These are phyloP conservation scores for Tubosaeta sp. DNA, from an alignment of 768 basidiomycete genomes.

Conservation along the genomic window DNA sequence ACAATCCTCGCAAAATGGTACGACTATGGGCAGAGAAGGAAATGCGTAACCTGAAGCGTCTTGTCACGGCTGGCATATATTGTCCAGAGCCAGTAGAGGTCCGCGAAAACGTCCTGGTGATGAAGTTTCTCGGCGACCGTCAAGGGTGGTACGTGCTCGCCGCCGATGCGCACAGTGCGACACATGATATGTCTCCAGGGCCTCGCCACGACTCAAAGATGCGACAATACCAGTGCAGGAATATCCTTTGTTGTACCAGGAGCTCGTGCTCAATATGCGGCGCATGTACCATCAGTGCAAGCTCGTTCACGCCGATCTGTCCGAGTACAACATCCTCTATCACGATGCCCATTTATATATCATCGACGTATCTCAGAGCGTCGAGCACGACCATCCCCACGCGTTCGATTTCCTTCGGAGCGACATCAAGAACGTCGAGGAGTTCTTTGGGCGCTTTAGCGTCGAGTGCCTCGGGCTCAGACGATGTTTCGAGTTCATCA, in stretches of 20 bases:
- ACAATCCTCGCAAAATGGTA: slow-evolving; percentile 98
- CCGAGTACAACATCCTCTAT: slow-evolving; percentile 96
- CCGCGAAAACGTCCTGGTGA: slow-evolving; percentile 93
- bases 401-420: slow-evolving; percentile 94
- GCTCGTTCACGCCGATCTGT: slow-evolving; percentile 96
- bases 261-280: slow-evolving; percentile 76
- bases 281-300: slow-evolving; percentile 87
- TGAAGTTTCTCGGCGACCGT: slow-evolving; percentile 83
- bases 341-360: slow-evolving; percentile 80
- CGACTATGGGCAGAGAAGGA: slow-evolving; percentile 99
- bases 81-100: slow-evolving; percentile 92
- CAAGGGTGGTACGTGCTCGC: slow-evolving; percentile 67
- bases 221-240: slow-evolving; percentile 54
- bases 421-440: slow-evolving; percentile 90
- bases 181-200: slow-evolving; percentile 44
- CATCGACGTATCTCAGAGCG: slow-evolving; percentile 98
- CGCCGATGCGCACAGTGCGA: not conserved
- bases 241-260: slow-evolving; percentile 62
- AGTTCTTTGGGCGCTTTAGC: slow-evolving; percentile 79
- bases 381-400: slow-evolving; percentile 95
- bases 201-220: slow-evolving; percentile 92
- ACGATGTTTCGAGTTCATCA: slow-evolving; percentile 87
- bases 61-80: slow-evolving; percentile 76
- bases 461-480: slow-evolving; percentile 75
- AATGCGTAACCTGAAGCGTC: slow-evolving; percentile 88